Percentiles rank a stretch among this genome's conserved stretches.
Evolutionary conservation across 345 rosid genomes (phyloP).

Genomic region (Lenwebbia sp.): DNA sequence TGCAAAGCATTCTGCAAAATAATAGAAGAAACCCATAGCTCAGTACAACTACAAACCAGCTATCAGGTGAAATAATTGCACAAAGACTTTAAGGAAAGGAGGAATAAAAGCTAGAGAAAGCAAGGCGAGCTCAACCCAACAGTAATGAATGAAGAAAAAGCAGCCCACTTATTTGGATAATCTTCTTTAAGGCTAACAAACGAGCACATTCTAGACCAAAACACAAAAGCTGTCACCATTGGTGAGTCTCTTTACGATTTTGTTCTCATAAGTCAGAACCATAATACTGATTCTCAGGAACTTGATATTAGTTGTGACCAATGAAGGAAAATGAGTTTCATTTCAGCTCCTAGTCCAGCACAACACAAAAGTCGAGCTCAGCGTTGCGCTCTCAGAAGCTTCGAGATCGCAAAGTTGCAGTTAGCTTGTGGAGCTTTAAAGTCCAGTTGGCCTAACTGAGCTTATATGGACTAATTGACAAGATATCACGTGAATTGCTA

Average conservation of each 20-base stretch:
- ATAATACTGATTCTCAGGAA: not conserved
- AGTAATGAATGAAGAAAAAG: not conserved
- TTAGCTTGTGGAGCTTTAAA: not conserved
- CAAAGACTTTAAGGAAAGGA: not conserved
- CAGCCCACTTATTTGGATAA: not conserved
- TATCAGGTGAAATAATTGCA: not conserved
- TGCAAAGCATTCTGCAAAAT: conserved; percentile 31
- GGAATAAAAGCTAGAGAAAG: not conserved
- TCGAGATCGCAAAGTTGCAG: not conserved
- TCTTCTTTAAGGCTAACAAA: not conserved
- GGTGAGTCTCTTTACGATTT: not conserved
- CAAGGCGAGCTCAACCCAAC: not conserved
- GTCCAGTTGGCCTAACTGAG: not conserved
- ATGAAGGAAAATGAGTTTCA: not conserved
- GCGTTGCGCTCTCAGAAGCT: not conserved
- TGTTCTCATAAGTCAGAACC: not conserved
- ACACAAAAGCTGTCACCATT: not conserved
- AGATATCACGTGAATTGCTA: not conserved
- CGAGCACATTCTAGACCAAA: not conserved
- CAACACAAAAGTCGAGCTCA: not conserved
- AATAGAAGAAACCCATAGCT: not conserved
- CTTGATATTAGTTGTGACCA: not conserved
- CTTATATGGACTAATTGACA: not conserved
- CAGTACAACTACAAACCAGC: not conserved
- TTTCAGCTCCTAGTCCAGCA: not conserved